These are phyloP conservation scores for Margaritispora aquatica DNA, from an alignment of 495 filamentous ascomycete genomes.

Conservation along the genomic window DNA sequence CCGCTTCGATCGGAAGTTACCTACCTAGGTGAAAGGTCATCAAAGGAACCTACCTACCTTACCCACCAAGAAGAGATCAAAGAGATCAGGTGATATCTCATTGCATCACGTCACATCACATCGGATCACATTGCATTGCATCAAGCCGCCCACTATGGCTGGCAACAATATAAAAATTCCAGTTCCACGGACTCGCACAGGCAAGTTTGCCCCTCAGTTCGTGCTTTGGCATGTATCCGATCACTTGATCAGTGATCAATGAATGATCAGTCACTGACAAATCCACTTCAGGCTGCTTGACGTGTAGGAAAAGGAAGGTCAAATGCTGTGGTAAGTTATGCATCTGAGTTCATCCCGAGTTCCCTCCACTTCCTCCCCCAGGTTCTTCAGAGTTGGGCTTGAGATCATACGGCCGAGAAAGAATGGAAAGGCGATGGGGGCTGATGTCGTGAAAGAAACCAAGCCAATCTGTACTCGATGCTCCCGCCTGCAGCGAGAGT, in stretches of 20 bases:
- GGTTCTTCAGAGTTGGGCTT: neutral
- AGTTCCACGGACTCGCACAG: constrained; percentile 20
- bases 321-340: constrained; percentile 18
- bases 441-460: constrained; percentile 11
- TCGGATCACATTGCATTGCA: no score
- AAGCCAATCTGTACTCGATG: constrained; percentile 22
- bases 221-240: neutral
- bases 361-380: neutral
- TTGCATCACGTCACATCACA: no score
- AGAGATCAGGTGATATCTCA: no score
- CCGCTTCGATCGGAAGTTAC: neutral
- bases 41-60: no score
- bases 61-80: no score
- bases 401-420: neutral
- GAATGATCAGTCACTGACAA: neutral
- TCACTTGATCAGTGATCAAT: neutral
- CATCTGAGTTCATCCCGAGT: neutral
- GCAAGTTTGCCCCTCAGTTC: constrained; percentile 6
- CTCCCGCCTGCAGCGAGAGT: constrained; percentile 15
- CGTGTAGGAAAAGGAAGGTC: constrained; percentile 24
- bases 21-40: neutral
- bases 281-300: constrained; percentile 20
- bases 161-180: constrained; percentile 23
- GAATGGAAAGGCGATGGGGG: neutral
- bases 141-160: constrained; percentile 15